These are phyloP conservation scores for Ambrosiella beaveri DNA, from an alignment of 2,329 filamentous ascomycete species.

Conservation along the genomic window DNA sequence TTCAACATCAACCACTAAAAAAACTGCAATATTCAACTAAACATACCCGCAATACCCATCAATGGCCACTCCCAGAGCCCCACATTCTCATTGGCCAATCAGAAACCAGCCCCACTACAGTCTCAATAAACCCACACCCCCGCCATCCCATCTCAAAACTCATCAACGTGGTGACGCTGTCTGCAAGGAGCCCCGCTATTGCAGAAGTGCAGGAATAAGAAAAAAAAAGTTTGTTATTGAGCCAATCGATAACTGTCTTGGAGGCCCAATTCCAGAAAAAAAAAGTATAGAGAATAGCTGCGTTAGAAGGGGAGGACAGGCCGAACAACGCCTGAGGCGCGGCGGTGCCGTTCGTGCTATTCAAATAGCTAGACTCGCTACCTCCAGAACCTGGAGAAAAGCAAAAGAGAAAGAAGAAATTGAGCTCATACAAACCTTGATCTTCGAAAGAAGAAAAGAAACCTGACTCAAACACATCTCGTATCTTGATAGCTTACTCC, in stretches of 20 bases:
- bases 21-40: not conserved
- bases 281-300: not conserved
- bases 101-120: not conserved
- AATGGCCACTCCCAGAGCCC: constrained; percentile 10
- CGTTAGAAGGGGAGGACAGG: not conserved
- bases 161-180: not conserved
- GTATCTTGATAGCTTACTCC: constrained; percentile 13
- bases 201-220: not conserved
- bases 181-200: constrained; percentile 1
- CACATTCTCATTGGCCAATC: constrained; percentile 2
- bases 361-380: constrained; percentile 10
- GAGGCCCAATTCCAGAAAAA: not conserved
- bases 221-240: constrained; percentile 7
- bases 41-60: not conserved
- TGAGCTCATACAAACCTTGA: not conserved
- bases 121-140: constrained; percentile 8
- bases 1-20: not conserved
- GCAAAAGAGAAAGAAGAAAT: constrained; percentile 11
- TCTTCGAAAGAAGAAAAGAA: constrained; percentile 4
- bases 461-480: constrained; percentile 3
- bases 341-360: not conserved
- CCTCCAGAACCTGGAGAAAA: constrained; percentile 13
- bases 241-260: not conserved
- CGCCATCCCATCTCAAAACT: not conserved
- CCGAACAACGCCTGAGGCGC: not conserved